Percentiles rank a stretch among this genome's conserved stretches.
These are phyloP conservation scores for Mortierella sp. DNA, from an alignment of 371 early-diverging fungal genomes.

Conservation along the genomic window DNA sequence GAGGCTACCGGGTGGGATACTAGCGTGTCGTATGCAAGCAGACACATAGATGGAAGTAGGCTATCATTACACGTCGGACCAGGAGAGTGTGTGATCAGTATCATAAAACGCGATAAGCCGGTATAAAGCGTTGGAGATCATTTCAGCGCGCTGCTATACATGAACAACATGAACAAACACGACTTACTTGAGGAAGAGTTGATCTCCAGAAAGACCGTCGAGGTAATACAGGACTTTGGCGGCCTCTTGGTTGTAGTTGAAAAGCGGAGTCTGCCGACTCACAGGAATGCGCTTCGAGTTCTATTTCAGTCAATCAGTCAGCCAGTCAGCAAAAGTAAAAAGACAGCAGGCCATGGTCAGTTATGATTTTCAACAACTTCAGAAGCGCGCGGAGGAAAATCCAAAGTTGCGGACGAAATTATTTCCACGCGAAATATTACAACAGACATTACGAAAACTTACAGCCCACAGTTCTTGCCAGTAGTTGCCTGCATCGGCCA, in stretches of 20 bases:
- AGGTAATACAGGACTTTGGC: conserved; percentile 77
- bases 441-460: conserved; percentile 14
- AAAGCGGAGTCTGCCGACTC: conserved; percentile 82
- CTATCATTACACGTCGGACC: too few relatives aligned
- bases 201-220: conserved; percentile 75
- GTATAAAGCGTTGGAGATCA: neutral
- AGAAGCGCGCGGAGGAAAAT: neutral
- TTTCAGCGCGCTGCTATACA: neutral
- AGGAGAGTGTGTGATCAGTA: conserved; percentile 2
- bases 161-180: too few relatives aligned
- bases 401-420: neutral
- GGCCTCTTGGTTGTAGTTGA: conserved; percentile 79
- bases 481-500: conserved; percentile 84
- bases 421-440: neutral
- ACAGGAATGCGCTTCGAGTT: conserved; percentile 78
- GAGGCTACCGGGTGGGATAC: conserved; percentile 72
- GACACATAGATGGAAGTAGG: conserved; percentile 79
- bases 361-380: neutral
- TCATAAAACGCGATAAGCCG: neutral
- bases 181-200: conserved; percentile 76
- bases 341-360: neutral
- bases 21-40: conserved; percentile 83
- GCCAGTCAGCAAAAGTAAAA: conserved; percentile 7
- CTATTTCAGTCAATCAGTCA: conserved; percentile 43
- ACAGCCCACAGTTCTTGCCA: conserved; percentile 92